These are phyloP conservation scores for Sideroxylon spinosum DNA, from an alignment of 179 eudicot species.

Conservation along the genomic window DNA sequence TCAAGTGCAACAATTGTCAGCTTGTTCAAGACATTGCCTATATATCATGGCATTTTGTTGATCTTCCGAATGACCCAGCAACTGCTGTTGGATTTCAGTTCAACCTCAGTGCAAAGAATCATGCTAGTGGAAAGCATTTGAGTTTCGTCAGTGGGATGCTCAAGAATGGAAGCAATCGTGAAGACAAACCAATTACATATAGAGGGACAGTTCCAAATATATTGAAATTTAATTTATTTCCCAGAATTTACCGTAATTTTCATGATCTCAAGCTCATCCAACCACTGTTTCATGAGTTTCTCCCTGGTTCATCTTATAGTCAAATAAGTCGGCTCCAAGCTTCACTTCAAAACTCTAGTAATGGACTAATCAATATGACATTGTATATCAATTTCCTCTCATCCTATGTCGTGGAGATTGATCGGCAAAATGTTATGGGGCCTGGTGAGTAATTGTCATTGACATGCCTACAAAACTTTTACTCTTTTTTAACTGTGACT, in stretches of 20 bases:
- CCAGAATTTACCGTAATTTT: conserved; percentile 59
- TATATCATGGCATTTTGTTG: conserved; percentile 85
- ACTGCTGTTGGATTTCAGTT: conserved; percentile 83
- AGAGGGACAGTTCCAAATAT: conserved; percentile 70
- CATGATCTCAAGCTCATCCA: conserved; percentile 77
- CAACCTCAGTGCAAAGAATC: conserved; percentile 73
- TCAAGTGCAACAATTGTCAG: conserved; percentile 62
- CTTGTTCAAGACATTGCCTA: conserved; percentile 51
- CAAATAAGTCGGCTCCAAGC: conserved; percentile 57
- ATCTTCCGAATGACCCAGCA: conserved; percentile 77
- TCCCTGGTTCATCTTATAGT: conserved; percentile 70
- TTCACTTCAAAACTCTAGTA: conserved; percentile 57
- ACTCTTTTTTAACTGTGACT: background rate
- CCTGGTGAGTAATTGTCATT: conserved; percentile 57
- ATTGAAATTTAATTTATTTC: conserved; percentile 81
- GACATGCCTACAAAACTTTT: background rate
- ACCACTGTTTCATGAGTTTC: conserved; percentile 82
- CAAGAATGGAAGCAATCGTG: conserved; percentile 50
- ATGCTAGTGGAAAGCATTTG: conserved; percentile 44
- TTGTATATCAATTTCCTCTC: conserved; percentile 65
- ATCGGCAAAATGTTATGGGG: conserved; percentile 64
- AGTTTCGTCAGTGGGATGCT: conserved; percentile 74
- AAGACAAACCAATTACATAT: conserved; percentile 46
- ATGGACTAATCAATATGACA: conserved; percentile 77
- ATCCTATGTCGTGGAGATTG: conserved; percentile 68